Base-by-base conservation (phyloP, 2,329 filamentous ascomycete species). In the Fusarium proliferatum region DNA sequence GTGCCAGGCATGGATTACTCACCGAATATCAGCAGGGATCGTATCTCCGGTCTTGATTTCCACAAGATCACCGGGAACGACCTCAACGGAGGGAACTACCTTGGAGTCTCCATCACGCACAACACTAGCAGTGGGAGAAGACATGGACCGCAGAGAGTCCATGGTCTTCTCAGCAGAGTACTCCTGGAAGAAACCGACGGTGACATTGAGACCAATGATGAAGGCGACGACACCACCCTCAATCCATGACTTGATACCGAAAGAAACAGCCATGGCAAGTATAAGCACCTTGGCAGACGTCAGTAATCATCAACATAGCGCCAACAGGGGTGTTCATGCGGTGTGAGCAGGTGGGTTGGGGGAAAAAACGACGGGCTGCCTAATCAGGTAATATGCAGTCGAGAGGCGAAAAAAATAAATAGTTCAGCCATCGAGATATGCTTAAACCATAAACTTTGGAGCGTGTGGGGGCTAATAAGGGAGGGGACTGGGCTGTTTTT, bases 11-110 rank as follows among this genome's bases (percentile, higher is more conserved):
- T 1, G 61, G 56, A 83, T 80, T 82, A 53, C 86, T 87, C 80
- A 89, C 87, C 88, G 84, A 17, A 91, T 76, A 77, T 91, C 89
- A 36, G 89, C 89, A 38, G 89, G 89, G 34, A 91, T 84, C 36
- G 88, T 89, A 73, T 90, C 89, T 60, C 89, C 89, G 15, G 85
- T 87, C 81, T 84, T 87, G 78, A 86, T 81, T 67, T 85, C 82
- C 66, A 87, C 86, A 67, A 91, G 82, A 72, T 91, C 89, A 45
- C 89, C 90, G 45, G 86, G 86, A 5, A 90, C 88, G 41, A 91
- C 81, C 71, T 85, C 82, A 15, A 81, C 80, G 46, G 82, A 84
- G 52, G 80, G 73, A 42, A 83, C 78, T 16, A 81, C 81, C 61
- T 83, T 79, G 61, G 82, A 81, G 55, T 81, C 79, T 38, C 85